phyloP scores from a whole-genome alignment of 2,329 filamentous ascomycete genomes.

The Aureobasidium sp. region DNA sequence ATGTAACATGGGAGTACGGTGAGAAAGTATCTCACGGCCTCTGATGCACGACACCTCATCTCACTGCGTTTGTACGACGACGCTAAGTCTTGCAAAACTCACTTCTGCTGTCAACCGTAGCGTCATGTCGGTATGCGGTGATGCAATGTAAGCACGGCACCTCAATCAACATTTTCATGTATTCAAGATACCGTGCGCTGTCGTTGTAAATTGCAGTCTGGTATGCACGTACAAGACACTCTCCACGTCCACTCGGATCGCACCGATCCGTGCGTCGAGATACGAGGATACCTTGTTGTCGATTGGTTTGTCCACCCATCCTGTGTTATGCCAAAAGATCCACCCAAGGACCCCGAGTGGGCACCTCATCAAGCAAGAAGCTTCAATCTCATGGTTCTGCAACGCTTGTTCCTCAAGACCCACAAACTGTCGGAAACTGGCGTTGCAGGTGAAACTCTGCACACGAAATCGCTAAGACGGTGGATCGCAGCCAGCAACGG shows the following conservation, averaged over 20 bases:
- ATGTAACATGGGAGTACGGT: neutral
- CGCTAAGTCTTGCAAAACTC: neutral
- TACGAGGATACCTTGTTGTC: neutral
- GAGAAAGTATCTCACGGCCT: neutral
- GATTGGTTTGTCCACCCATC: neutral
- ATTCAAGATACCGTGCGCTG: neutral
- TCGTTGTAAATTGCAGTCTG: neutral
- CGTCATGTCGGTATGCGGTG: neutral
- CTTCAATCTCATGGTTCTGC: neutral
- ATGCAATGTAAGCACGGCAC: neutral
- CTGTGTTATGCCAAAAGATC: neutral
- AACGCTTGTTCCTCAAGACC: neutral
- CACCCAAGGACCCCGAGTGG: neutral
- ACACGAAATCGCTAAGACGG: neutral
- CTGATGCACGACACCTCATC: slow-evolving; percentile 2
- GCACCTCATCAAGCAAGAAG: neutral
- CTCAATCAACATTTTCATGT: neutral
- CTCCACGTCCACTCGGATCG: neutral
- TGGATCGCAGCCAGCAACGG: neutral
- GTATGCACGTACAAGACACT: neutral
- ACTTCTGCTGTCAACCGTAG: neutral
- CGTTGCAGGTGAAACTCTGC: neutral
- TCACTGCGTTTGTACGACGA: neutral
- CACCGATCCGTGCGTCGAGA: slow-evolving; percentile 1
- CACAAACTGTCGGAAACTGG: neutral